Base-by-base conservation (phyloP, 2,329 filamentous ascomycete genomes). In the Paecilomyces dactylethromorphus region DNA sequence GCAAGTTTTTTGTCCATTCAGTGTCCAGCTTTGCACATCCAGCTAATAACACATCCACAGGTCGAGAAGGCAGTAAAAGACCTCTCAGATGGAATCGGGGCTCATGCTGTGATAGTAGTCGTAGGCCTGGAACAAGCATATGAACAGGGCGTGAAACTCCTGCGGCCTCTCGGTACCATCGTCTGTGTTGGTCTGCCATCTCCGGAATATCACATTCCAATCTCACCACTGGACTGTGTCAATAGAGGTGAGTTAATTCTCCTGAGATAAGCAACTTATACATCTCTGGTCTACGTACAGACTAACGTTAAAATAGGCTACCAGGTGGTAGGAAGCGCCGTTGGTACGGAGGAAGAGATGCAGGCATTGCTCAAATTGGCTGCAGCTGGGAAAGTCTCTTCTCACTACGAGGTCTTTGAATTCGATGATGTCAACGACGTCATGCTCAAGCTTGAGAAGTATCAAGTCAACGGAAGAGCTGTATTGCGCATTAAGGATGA, bases 111-210 rank as follows among this genome's bases (percentile, higher is more conserved):
- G 2, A 74, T 77, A 8, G 74, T 74, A 24, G 70, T 74, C 7
- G 74, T 74, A 3, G 75, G 74, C 0, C 70, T 66, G 26, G 72
- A 74, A 53, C 63, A 63, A 13, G 74, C 75, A 12, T 77, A 77
- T 60, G 60, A 66, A 8, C 71, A 75, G 56, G 72, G 71, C 12
- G 67, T 71, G 7, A 64, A 66, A 15, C 66, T 77, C 15, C 65
- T 74, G 10, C 65, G 74, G 2, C 75, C 71, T 18, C 67, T 68
- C 29, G 75, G 75, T 0, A 75, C 75, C 0, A 68, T 77, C 51
- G 74, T 77, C 3, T 76, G 74, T 39, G 73, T 77, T 10, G 75
- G 75, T 0, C 60, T 77, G 26, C 74, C 74, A 15, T 70, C 69
- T 3, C 67, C 67, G 15, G 68, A 65, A 13, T 76, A 70, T 60